A percentile compares a stretch with the other conserved stretches of the same genome.
These are phyloP conservation scores for Anthracocystis walkeri DNA, from an alignment of 1,284 basidiomycete species.

Conservation along the genomic window DNA sequence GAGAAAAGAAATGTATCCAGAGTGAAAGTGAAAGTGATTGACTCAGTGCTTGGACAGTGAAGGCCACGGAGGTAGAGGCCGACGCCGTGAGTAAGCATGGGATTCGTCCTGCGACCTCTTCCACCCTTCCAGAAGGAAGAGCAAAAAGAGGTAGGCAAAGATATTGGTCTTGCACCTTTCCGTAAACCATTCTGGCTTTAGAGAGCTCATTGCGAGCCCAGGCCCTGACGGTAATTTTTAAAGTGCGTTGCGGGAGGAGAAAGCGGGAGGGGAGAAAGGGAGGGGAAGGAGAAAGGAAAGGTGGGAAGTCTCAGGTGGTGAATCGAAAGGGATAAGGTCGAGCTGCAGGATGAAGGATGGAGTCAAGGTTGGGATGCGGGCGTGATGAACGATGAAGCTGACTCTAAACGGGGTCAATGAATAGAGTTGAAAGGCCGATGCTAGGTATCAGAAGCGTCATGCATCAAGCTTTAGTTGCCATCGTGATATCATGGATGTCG, in stretches of 20 bases:
- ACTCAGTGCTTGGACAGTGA: constrained; percentile 54
- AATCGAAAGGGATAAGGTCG: neutral
- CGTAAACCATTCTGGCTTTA: constrained; percentile 46
- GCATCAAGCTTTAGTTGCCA: neutral
- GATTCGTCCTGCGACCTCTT: constrained; percentile 29
- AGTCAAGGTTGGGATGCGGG: neutral
- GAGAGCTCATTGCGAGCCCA: neutral
- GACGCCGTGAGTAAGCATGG: constrained; percentile 59
- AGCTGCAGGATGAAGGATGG: neutral
- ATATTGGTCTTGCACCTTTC: constrained; percentile 54
- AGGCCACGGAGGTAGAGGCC: constrained; percentile 26
- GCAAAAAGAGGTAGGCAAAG: constrained; percentile 10
- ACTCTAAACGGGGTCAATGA: neutral
- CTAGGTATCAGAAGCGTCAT: neutral
- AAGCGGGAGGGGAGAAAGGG: neutral
- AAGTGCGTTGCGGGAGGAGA: constrained; percentile 19
- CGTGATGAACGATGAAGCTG: neutral
- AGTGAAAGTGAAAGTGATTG: constrained; percentile 58
- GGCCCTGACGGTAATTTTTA: constrained; percentile 34
- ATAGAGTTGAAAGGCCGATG: neutral
- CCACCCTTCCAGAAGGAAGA: neutral
- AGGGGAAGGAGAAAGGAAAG: neutral
- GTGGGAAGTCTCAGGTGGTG: no score
- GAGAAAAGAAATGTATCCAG: constrained; percentile 41
- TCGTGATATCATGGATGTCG: neutral